Conservation (phyloP, 371 early-diverging fungal genomes). For the Circinella minor region DNA sequence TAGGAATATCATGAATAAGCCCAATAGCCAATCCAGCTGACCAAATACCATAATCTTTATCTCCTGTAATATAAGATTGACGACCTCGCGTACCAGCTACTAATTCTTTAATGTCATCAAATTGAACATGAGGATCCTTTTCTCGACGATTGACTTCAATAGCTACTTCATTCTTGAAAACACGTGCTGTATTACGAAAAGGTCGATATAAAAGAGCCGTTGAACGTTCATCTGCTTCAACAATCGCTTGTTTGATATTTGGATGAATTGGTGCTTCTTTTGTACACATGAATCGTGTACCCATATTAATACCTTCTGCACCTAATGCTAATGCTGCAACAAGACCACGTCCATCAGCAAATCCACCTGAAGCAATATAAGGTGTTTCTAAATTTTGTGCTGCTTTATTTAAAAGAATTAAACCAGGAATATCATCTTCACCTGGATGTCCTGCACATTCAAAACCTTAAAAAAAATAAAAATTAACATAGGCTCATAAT, state of each 20-base stretch:
- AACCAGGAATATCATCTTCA: slow-evolving; percentile 78
- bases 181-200: slow-evolving; percentile 80
- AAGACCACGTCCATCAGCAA: slow-evolving; percentile 76
- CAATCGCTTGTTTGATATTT: slow-evolving; percentile 78
- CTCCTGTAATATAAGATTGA: slow-evolving; percentile 71
- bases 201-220: slow-evolving; percentile 78
- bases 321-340: slow-evolving; percentile 77
- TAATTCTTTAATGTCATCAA: slow-evolving; percentile 71
- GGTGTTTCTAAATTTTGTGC: slow-evolving; percentile 67
- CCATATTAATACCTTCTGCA: slow-evolving; percentile 77
- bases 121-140: slow-evolving; percentile 61
- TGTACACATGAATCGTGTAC: slow-evolving; percentile 87
- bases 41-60: slow-evolving; percentile 78
- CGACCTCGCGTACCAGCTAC: slow-evolving; percentile 76
- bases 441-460: slow-evolving; percentile 90
- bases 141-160: slow-evolving; percentile 74
- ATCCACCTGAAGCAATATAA: slow-evolving; percentile 82
- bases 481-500: too few species aligned
- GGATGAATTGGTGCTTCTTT: slow-evolving; percentile 75
- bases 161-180: slow-evolving; percentile 77
- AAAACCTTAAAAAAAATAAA: slow-evolving; percentile 25
- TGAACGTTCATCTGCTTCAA: slow-evolving; percentile 69
- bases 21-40: slow-evolving; percentile 78
- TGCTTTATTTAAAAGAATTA: slow-evolving; percentile 75
- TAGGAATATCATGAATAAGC: slow-evolving; percentile 79